A percentile compares a stretch with the other conserved stretches of the same genome.
Evolutionary conservation across 768 basidiomycete genomes (phyloP).

Genomic region (Mycena galopus): DNA sequence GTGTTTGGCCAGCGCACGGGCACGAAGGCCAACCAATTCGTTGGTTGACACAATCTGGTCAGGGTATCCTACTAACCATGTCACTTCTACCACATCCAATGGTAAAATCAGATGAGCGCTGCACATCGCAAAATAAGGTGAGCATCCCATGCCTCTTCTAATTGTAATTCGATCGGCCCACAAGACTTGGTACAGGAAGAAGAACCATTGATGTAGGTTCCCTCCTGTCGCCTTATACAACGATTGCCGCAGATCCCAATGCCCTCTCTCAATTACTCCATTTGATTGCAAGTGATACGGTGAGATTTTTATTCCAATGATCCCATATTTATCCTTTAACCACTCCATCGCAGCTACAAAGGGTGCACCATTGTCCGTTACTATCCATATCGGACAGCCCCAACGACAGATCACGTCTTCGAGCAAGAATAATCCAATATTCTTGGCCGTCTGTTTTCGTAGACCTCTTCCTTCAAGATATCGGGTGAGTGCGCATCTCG

Average conservation of each 20-base stretch:
- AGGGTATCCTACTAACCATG: constrained; percentile 40
- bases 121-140: constrained; percentile 37
- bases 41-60: constrained; percentile 10
- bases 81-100: constrained; percentile 44
- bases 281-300: background rate
- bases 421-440: background rate
- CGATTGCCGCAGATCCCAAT: background rate
- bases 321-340: background rate
- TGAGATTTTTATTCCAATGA: background rate
- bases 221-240: background rate
- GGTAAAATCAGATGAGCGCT: constrained; percentile 39
- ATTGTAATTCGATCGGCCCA: constrained; percentile 41
- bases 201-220: background rate
- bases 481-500: background rate
- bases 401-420: background rate
- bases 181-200: background rate
- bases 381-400: background rate
- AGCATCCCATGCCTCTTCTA: constrained; percentile 31
- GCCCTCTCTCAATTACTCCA: background rate
- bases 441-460: background rate
- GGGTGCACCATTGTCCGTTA: background rate
- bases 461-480: background rate
- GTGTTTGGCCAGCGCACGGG: constrained; percentile 25
- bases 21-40: constrained; percentile 39
- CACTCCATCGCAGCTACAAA: background rate